A percentile compares a stretch with the other conserved stretches of the same genome.
phyloP scores from a whole-genome alignment of 106 monocot species.

The Acanthochlamys bracteata region DNA sequence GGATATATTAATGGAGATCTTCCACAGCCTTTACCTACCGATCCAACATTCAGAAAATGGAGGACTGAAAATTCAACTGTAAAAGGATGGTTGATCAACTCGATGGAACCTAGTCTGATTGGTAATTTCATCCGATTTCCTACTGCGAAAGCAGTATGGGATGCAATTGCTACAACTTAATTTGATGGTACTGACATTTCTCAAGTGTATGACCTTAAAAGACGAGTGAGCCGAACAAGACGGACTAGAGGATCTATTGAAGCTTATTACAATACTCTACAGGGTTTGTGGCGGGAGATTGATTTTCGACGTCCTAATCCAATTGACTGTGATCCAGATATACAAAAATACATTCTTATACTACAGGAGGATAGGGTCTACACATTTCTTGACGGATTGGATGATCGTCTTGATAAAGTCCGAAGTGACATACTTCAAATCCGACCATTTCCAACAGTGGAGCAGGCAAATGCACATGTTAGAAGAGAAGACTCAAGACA shows the following conservation, averaged over 20 bases:
- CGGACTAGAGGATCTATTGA: constrained; percentile 8
- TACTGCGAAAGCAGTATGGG: not conserved
- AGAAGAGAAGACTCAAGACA: not conserved
- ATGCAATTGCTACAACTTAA: not conserved
- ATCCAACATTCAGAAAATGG: not conserved
- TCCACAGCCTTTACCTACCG: not conserved
- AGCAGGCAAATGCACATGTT: not conserved
- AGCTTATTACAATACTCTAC: constrained; percentile 5
- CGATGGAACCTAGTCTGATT: not conserved
- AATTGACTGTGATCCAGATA: not conserved
- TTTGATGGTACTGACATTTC: not conserved
- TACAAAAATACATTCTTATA: not conserved
- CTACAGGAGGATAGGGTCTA: not conserved
- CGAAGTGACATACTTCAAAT: not conserved
- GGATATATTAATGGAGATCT: not conserved
- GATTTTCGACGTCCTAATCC: constrained; percentile 8
- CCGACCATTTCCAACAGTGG: not conserved
- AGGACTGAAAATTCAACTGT: not conserved
- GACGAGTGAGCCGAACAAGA: not conserved
- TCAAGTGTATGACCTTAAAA: not conserved
- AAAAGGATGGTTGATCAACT: not conserved
- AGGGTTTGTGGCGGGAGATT: constrained; percentile 15
- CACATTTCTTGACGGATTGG: not conserved
- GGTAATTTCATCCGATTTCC: not conserved
- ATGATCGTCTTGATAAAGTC: not conserved